These are phyloP conservation scores for Albugo laibachii DNA, from an alignment of 352 stramenopile species.

Conservation along the genomic window DNA sequence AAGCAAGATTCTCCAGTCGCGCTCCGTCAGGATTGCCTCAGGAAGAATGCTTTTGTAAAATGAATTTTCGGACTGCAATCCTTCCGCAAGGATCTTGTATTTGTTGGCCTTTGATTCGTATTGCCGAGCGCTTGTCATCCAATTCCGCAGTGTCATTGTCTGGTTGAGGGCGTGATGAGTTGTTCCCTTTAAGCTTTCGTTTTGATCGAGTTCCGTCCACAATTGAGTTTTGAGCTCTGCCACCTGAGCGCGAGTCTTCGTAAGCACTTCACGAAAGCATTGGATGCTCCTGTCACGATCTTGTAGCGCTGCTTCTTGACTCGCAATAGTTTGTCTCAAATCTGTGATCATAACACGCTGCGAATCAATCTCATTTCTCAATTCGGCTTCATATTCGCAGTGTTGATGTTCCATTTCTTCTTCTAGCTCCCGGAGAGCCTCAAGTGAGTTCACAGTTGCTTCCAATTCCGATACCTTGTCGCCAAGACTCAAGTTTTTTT, in stretches of 20 bases:
- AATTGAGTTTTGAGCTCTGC: constrained; percentile 50
- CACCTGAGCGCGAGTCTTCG: constrained; percentile 53
- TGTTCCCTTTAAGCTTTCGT: constrained; percentile 57
- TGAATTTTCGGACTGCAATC: constrained; percentile 38
- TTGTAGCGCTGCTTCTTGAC: constrained; percentile 39
- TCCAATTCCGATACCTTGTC: constrained; percentile 66
- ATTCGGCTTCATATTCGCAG: constrained; percentile 55
- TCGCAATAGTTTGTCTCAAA: constrained; percentile 23
- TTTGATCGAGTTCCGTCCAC: constrained; percentile 34
- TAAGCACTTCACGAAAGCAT: constrained; percentile 51
- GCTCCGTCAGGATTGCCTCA: constrained; percentile 47
- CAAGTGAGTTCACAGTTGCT: constrained; percentile 42
- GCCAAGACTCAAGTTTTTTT: constrained; percentile 72
- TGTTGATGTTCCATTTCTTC: constrained; percentile 83
- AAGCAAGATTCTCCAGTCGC: constrained; percentile 48
- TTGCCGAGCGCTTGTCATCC: constrained; percentile 33
- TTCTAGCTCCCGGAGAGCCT: constrained; percentile 63
- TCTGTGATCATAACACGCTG: constrained; percentile 31
- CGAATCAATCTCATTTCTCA: constrained; percentile 44
- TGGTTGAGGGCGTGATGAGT: constrained; percentile 52
- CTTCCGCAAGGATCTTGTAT: constrained; percentile 40
- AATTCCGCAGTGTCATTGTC: constrained; percentile 39
- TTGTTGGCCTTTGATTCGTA: constrained; percentile 49
- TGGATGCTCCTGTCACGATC: constrained; percentile 67
- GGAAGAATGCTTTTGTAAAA: constrained; percentile 49